A percentile compares a stretch with the other conserved stretches of the same genome.
Conservation (phyloP, 331 rosid species). For the Spiraea crenata region DNA sequence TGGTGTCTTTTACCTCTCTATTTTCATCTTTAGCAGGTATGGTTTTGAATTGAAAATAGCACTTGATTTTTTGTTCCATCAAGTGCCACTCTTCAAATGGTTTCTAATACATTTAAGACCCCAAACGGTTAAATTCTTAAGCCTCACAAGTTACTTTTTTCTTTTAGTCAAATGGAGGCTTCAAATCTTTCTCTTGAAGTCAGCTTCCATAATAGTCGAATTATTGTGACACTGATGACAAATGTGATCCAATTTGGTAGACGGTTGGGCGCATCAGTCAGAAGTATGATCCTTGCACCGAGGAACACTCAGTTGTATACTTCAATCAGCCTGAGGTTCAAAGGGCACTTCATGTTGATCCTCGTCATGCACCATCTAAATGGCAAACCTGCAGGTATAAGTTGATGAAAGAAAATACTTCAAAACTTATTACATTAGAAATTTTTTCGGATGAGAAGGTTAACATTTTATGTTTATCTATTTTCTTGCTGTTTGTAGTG, state of each 20-base stretch:
- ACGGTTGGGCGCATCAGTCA: conserved; percentile 45
- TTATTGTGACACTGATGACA: conserved; percentile 19
- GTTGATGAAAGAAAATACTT: conserved; percentile 6
- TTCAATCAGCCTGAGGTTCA: conserved; percentile 86
- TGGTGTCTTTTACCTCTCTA: neutral
- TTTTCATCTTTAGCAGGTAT: neutral
- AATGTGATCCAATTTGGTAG: conserved; percentile 36
- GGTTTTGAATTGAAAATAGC: neutral
- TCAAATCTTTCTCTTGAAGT: conserved; percentile 2
- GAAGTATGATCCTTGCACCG: conserved; percentile 90
- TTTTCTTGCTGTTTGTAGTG: conserved; percentile 40
- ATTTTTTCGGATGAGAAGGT: neutral
- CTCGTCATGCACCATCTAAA: conserved; percentile 45
- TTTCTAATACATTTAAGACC: neutral
- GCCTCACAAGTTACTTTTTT: neutral
- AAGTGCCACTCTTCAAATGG: neutral
- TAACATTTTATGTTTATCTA: neutral
- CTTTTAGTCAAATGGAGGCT: neutral
- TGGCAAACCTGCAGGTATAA: conserved; percentile 87
- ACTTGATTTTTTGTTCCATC: no score
- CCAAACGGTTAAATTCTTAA: neutral
- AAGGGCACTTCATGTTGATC: conserved; percentile 69
- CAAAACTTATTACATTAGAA: conserved; percentile 15
- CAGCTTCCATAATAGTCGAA: neutral
- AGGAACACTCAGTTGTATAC: conserved; percentile 57